A percentile compares a stretch with the other conserved stretches of the same genome.
Evolutionary conservation across 1,284 basidiomycete genomes (phyloP).

Genomic region (Fistulina hepatica): DNA sequence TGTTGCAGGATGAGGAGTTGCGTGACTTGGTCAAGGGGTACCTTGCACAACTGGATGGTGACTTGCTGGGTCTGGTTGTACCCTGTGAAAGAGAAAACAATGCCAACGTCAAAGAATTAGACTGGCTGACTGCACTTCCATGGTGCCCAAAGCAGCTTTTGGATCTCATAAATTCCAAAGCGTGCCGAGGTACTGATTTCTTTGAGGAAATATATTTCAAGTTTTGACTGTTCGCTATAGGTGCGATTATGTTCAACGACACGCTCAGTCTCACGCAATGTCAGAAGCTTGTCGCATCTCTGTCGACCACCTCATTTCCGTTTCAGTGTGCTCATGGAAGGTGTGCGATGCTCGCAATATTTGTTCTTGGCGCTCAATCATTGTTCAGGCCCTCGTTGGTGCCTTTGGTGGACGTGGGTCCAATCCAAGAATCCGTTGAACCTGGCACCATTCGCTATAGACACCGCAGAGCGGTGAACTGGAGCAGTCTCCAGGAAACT

Average conservation of each 20-base stretch:
- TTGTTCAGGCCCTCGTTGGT: slow-evolving; percentile 35
- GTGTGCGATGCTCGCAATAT: slow-evolving; percentile 26
- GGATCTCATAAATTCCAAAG: slow-evolving; percentile 84
- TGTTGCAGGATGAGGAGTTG: slow-evolving; percentile 53
- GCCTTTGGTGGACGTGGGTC: slow-evolving; percentile 30
- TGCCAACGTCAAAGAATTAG: slow-evolving; percentile 24
- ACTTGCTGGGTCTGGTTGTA: too few relatives aligned
- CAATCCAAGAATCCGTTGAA: too few relatives aligned
- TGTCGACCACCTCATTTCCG: slow-evolving; percentile 68
- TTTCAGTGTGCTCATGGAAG: slow-evolving; percentile 94
- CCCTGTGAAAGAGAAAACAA: slow-evolving; percentile 7
- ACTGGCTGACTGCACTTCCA: slow-evolving; percentile 64
- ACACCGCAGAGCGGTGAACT: slow-evolving; percentile 7
- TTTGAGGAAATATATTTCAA: not conserved
- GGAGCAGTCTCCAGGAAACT: not conserved
- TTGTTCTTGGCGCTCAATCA: slow-evolving; percentile 4
- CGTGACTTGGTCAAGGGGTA: slow-evolving; percentile 58
- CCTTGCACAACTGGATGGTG: slow-evolving; percentile 34
- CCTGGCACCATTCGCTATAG: slow-evolving; percentile 5
- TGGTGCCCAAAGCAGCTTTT: slow-evolving; percentile 72
- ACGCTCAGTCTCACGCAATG: slow-evolving; percentile 59
- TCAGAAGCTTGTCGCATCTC: slow-evolving; percentile 49
- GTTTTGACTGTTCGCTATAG: slow-evolving; percentile 28
- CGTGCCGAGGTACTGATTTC: slow-evolving; percentile 65
- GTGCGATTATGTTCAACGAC: slow-evolving; percentile 97